Evolutionary conservation across 1,139 yeast genomes (phyloP), one percentile per base, ranked within the genome.

Genomic region (Geotrichum carabidarum): DNA sequence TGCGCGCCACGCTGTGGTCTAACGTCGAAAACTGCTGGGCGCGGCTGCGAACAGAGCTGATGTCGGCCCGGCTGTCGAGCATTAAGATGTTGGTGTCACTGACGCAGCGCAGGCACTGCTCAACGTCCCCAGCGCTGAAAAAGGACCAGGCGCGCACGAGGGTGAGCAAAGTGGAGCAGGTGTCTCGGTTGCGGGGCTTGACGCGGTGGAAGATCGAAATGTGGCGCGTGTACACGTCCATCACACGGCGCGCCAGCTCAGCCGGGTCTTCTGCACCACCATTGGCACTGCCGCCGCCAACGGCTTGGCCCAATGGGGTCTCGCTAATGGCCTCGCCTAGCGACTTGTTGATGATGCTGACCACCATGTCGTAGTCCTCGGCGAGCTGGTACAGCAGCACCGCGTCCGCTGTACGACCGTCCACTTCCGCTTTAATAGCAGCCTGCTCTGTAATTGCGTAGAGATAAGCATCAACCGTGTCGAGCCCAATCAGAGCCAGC

Each of bases 341-440:
- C 35, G 89, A 73, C 64, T 82, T 81, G 71, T 89, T 91, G 59
- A 91, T 81, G 58, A 89, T 79, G 0, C 79, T 70, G n/a, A 91
- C 80, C n/a, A 89, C 98, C 32, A 88, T 84, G 66, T 87, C 87
- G 68, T 85, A 86, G 64, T 91, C 96, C 70, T 88, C 95, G 53
- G 96, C 82, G 59, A 91, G 78, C 72, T 91, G 96, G 67, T 88
- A 93, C 56, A 93, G 76, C 55, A 88, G 74, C 56, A 94, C 79
- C 9, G 98, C 89, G 67, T 94, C 98, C 58, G 86, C 82, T 4
- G 84, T 78, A 64, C 96, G 79, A 2, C 98, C 98, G 67, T 90
- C 98, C 62, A 89, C 95, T 65, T 88, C 94, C 34, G 98, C 95
- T 63, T 82, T 83, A 51, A 78, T 77, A 1, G 98, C 98, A 32